These are phyloP conservation scores for Dryadomyces sulphureus DNA, from an alignment of 2,329 filamentous ascomycete species.

Conservation along the genomic window DNA sequence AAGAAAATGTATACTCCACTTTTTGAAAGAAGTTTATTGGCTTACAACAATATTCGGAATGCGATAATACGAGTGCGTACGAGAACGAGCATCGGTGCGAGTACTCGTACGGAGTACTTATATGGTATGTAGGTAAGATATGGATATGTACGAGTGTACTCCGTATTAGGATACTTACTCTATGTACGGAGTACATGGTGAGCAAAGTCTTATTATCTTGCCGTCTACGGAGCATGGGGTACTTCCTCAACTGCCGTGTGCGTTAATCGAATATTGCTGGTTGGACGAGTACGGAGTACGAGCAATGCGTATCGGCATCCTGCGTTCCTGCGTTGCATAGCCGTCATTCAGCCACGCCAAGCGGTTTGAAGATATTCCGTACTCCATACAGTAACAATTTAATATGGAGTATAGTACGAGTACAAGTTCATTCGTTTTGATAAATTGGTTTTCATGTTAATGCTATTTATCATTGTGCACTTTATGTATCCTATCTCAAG, in stretches of 20 bases:
- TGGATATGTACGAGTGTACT: no score
- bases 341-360: neutral
- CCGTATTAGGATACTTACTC: neutral
- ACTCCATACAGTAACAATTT: neutral
- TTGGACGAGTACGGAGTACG: neutral
- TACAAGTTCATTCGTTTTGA: no score
- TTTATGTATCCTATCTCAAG: no score
- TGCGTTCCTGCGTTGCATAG: neutral
- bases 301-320: neutral
- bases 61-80: neutral
- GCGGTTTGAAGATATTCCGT: neutral
- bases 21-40: neutral
- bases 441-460: no score
- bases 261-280: no score
- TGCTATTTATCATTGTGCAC: no score
- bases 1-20: neutral
- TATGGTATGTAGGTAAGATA: no score
- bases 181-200: neutral
- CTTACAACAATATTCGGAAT: neutral
- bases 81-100: neutral
- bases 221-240: no score
- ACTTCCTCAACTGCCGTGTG: no score
- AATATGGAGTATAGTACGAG: no score
- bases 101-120: neutral
- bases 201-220: no score